Percentiles rank a stretch among this genome's conserved stretches.
Evolutionary conservation across 805 yeast species (phyloP).

Genomic region (Candida boidinii): DNA sequence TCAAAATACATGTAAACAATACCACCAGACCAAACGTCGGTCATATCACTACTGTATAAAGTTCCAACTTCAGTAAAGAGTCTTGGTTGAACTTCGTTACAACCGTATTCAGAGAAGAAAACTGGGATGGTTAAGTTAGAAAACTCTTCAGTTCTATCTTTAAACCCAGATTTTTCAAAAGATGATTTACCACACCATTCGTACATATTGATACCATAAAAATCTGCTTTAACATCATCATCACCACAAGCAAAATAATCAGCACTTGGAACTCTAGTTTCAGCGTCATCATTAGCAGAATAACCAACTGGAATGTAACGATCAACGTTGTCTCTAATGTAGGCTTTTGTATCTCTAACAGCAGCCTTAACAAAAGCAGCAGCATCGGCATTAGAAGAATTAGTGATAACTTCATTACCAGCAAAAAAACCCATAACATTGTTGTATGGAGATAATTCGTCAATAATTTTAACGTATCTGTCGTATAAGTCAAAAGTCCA

Average conservation of each 20-base stretch:
- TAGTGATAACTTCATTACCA: conserved; percentile 94
- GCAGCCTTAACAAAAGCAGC: conserved; percentile 97
- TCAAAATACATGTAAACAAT: conserved; percentile 87
- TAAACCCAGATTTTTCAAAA: conserved; percentile 58
- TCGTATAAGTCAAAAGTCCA: conserved; percentile 69
- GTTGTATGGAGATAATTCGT: conserved; percentile 64
- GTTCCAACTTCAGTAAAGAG: conserved; percentile 68
- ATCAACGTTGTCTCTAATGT: conserved; percentile 58
- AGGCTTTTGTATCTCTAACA: conserved; percentile 75
- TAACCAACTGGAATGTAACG: conserved; percentile 89
- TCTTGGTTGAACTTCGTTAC: conserved; percentile 69
- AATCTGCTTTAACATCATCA: conserved; percentile 55
- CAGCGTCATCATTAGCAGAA: conserved; percentile 82
- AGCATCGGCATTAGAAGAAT: conserved; percentile 72
- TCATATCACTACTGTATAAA: conserved; percentile 61
- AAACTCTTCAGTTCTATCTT: conserved; percentile 64
- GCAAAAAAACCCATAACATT: conserved; percentile 93
- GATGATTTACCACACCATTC: conserved; percentile 76
- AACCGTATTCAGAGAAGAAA: conserved; percentile 86
- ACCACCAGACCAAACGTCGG: conserved; percentile 92
- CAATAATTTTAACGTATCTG: conserved; percentile 79
- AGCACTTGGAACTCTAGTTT: conserved; percentile 71
- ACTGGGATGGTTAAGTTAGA: conserved; percentile 67
- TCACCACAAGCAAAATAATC: conserved; percentile 82
- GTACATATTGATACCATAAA: conserved; percentile 81